Evolutionary conservation across 768 basidiomycete genomes (phyloP), one percentile per base, ranked within the genome.

Genomic region (Kwoniella sp.): DNA sequence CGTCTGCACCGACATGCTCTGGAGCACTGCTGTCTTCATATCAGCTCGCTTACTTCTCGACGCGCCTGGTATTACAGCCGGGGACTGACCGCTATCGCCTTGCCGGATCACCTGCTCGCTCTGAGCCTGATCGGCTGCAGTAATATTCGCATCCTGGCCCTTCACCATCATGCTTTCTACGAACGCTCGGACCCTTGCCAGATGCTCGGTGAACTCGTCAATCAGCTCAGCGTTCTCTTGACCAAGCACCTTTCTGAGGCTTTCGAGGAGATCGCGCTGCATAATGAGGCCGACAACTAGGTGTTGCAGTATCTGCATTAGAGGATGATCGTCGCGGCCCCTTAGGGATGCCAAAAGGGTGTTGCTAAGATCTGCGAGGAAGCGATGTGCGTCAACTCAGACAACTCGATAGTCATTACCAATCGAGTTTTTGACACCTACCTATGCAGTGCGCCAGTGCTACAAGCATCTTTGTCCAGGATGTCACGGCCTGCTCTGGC

Each of bases 381-480:
- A 10, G 19, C 1, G 9, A 22, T 22, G 15, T 14, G 10, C 10
- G 28, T 38, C 25, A 31, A 11, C 26, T 26, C 12, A 22, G 14
- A 20, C n/a, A 25, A n/a, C 7, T 37, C 44, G 25, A 20, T 27
- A 11, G 23, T 15, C 37, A 22, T 9, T 34, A 22, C 12, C 9
- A 27, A 17, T 14, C 12, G 37, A 12, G 20, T n/a, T 33, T 9
- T 17, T 3, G 15, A 27, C 2, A 37, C 50, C 23, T 33, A 52
- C 50, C 50, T 20, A 52, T 43, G 31, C 50, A 52, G 12, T 19
- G 34, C 5, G 49, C 40, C n/a, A 50, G 29, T 14, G 49, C 11
- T 6, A 50, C 31, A n/a, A 50, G 23, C 10, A 26, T 41, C 40
- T 41, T 28, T 23, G 49, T 42, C 49, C 49, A 50, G n/a, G 29